Evolutionary conservation across 176 grass and related monocot species (phyloP), one percentile per base, ranked within the genome.

Genomic region (Oropetium thomaeum): DNA sequence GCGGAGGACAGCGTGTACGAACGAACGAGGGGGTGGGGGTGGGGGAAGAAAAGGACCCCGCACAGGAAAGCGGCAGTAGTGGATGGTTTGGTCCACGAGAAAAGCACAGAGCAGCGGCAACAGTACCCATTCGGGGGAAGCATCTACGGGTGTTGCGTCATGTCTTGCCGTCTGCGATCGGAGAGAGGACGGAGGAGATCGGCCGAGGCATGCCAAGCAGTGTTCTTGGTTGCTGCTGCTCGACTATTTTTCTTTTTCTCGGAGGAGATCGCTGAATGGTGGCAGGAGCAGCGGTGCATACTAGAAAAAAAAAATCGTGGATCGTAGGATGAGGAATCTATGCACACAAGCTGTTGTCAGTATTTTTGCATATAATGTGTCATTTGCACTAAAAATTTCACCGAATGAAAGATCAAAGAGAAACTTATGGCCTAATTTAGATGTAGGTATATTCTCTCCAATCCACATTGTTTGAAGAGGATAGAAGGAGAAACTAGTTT

Each of bases 1-100:
- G 41, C 52, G 71, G 51, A 74, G 71, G 51, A 74, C 67, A 45
- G 61, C 54, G 51, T 29, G 71, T 68, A 75, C 51, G 52, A 67
- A 45, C 62, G 15, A 48, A 52, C n/a, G n/a, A n/a, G n/a, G n/a
- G n/a, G n/a, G n/a, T n/a, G n/a, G n/a, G n/a, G n/a, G n/a, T n/a
- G 48, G 38, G 31, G 49, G 34, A 75, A 75, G 74, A 29, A 66
- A 81, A 81, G 70, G 43, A 31, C 62, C 80, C 38, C 7, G 38
- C 71, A 48, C 23, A 58, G 45, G 14, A 39, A 39, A 19, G 37
- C 42, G 25, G 8, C 28, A 23, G 37, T 52, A 23, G 37, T 52
- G 17, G 14, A 29, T 23, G 44, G 19, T 12, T 6, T 43, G 70
- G 19, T 14, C 59, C 45, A 34, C 19, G 10, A 12, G 1, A 7